Conservation (phyloP, 768 basidiomycete species). For the Hirschioporus abietinus region DNA sequence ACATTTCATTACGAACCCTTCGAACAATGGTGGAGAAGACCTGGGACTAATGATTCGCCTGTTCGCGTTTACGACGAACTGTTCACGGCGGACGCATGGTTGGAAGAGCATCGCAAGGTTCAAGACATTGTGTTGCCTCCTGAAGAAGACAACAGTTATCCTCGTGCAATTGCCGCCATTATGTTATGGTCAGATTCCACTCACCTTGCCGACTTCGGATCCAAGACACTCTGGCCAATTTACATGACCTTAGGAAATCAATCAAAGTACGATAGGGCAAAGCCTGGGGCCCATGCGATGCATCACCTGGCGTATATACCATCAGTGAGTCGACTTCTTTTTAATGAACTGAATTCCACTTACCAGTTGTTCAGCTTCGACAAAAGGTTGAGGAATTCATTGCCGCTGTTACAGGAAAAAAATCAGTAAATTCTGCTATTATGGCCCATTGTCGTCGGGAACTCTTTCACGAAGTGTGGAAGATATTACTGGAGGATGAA, state of each 20-base stretch:
- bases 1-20: slow-evolving; percentile 25
- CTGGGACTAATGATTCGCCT: slow-evolving; percentile 5
- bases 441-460: slow-evolving; percentile 18
- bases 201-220: slow-evolving; percentile 19
- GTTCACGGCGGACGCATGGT: slow-evolving; percentile 18
- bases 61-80: slow-evolving; percentile 21
- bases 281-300: slow-evolving; percentile 11
- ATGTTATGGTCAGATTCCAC: slow-evolving; percentile 21
- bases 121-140: slow-evolving; percentile 13
- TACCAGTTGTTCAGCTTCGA: not conserved
- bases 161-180: slow-evolving; percentile 9
- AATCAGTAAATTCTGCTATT: not conserved
- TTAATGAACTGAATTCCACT: not conserved
- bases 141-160: slow-evolving; percentile 18
- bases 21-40: slow-evolving; percentile 21
- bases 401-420: not conserved
- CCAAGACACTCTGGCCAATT: slow-evolving; percentile 19
- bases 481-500: slow-evolving; percentile 15
- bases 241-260: slow-evolving; percentile 20
- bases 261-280: slow-evolving; percentile 16
- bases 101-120: slow-evolving; percentile 19
- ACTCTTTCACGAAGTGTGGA: slow-evolving; percentile 16
- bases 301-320: slow-evolving; percentile 22
- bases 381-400: not conserved
- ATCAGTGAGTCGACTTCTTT: slow-evolving; percentile 7